Evolutionary conservation across 2,329 filamentous ascomycete genomes (phyloP), one percentile per base, ranked within the genome.

Genomic region (Microcera coccophila): DNA sequence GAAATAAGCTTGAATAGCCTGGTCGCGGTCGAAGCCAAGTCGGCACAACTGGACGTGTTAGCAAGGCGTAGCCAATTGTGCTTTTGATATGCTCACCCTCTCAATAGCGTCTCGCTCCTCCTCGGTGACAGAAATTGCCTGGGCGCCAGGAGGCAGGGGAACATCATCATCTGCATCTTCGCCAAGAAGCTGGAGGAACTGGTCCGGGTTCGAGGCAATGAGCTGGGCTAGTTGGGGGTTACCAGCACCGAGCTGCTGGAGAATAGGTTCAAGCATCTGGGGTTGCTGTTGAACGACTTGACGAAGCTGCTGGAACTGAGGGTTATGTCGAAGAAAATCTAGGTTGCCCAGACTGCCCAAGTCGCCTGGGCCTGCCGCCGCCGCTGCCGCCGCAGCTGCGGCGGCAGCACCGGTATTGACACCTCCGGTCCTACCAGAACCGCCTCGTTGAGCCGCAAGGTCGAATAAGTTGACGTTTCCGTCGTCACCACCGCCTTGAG

Each of bases 31-130:
- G 65, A 98, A 98, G 26, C 93, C 93, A 34, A 98, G 82, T 51
- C 87, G 85, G 71, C 89, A 95, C 62, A 98, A 76, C 87, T 95
- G 52, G 12, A 24, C 10, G 11, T 44, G 32, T 32, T 31, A 38
- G 45, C 48, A n/a, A 33, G 42, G 28, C 34, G 37, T 18, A 5
- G 8, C 33, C 16, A 16, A 32, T 9, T 15, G 15, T 32, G 5
- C 7, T 32, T n/a, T 14, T 42, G 34, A 15, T 35, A n/a, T 33
- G 52, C 67, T 68, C 79, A 93, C 88, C 65, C 93, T 81, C 72
- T 98, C 93, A 58, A 98, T 98, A 18, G 93, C 93, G 65, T 95
- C 91, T 46, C 90, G 83, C 74, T 98, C 93, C 65, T 97, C 93
- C 64, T 94, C 88, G 1, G 93, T 97, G 26, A 98, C 91, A 39